phyloP scores from a whole-genome alignment of 768 basidiomycete genomes.

The Crepidotus variabilis region DNA sequence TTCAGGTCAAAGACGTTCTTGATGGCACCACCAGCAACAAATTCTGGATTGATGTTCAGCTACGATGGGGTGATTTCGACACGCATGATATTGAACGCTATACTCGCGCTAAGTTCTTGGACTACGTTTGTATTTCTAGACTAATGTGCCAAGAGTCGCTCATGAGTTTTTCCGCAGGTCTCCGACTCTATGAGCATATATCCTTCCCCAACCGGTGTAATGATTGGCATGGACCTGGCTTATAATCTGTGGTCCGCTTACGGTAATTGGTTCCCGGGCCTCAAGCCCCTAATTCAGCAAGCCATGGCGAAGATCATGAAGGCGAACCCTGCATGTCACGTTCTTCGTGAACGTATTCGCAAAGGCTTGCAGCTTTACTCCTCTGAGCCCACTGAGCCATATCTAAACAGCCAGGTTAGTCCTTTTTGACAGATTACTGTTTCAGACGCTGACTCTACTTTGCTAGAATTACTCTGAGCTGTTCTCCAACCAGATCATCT shows the following conservation, averaged over 20 bases:
- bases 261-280: conserved; percentile 98
- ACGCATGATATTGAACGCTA: conserved; percentile 99
- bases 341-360: conserved; percentile 96
- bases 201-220: conserved; percentile 96
- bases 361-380: conserved; percentile 98
- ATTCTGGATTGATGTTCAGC: conserved; percentile 96
- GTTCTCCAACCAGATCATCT: conserved; percentile 98
- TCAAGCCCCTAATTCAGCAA: conserved; percentile 97
- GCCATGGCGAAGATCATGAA: conserved; percentile 99
- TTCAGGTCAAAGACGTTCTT: conserved; percentile 84
- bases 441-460: too few species aligned
- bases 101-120: conserved; percentile 97
- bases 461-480: conserved; percentile 84
- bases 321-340: conserved; percentile 96
- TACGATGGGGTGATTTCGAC: conserved; percentile 98
- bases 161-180: conserved; percentile 39
- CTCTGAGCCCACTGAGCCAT: conserved; percentile 98
- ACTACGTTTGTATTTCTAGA: conserved; percentile 60
- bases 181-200: conserved; percentile 99
- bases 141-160: too few species aligned
- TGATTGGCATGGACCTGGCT: conserved; percentile 98
- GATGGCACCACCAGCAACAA: conserved; percentile 99
- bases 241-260: conserved; percentile 99
- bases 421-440: too few species aligned
- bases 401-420: conserved; percentile 87